Conservation (phyloP, 257 asterid genomes). For the Leonotis leonurus region DNA sequence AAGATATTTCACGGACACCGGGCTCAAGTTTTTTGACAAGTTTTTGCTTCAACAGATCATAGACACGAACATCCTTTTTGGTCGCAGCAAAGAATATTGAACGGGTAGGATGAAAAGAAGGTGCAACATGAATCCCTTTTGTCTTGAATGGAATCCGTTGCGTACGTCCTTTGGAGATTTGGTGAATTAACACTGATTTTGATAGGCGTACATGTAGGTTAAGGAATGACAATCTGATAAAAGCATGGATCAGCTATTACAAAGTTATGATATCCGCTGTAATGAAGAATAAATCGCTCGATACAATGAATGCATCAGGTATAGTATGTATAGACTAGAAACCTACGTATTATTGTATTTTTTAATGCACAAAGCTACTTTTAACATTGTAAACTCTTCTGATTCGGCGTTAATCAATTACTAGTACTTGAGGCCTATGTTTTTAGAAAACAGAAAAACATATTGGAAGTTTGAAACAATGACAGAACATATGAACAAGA, state of each 20-base stretch:
- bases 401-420: background rate
- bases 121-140: conserved; percentile 82
- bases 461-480: conserved; percentile 10
- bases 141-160: conserved; percentile 82
- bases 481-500: conserved; percentile 8
- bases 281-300: background rate
- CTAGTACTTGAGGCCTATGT: background rate
- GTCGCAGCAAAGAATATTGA: conserved; percentile 79
- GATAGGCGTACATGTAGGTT: conserved; percentile 65
- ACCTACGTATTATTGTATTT: background rate
- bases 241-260: background rate
- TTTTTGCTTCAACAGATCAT: conserved; percentile 71
- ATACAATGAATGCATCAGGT: background rate
- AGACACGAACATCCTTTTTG: conserved; percentile 71
- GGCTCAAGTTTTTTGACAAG: conserved; percentile 83
- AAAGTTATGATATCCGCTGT: background rate
- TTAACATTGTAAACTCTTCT: background rate
- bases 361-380: background rate
- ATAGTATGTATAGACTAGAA: background rate
- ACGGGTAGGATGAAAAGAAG: conserved; percentile 87
- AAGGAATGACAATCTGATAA: conserved; percentile 44
- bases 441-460: background rate
- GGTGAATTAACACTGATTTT: conserved; percentile 72
- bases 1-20: conserved; percentile 82
- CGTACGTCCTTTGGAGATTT: conserved; percentile 60